Evolutionary conservation across 1,139 yeast species (phyloP).

Genomic region (Yarrowia galli): DNA sequence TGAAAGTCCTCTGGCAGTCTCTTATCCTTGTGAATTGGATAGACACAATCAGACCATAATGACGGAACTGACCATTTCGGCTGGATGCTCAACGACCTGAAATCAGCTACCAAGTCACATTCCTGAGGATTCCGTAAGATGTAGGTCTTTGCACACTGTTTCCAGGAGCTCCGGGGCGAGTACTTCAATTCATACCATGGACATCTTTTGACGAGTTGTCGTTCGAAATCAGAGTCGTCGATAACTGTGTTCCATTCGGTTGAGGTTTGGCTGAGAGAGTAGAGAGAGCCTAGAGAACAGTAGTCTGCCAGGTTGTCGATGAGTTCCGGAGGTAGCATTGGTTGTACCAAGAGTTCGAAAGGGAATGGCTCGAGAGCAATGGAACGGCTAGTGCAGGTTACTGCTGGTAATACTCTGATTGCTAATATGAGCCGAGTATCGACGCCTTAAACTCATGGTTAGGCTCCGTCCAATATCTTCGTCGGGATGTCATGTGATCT

Average conservation of each 20-base stretch:
- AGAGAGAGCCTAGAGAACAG: constrained; percentile 14
- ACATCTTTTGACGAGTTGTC: neutral
- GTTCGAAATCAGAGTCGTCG: constrained; percentile 10
- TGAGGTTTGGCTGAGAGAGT: constrained; percentile 16
- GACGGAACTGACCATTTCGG: constrained; percentile 16
- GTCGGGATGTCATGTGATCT: neutral
- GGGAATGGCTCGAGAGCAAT: too few relatives aligned
- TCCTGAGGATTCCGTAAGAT: neutral
- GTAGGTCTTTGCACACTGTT: constrained; percentile 20
- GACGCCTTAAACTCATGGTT: constrained; percentile 28
- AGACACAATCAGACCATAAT: constrained; percentile 9
- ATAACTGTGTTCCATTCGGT: constrained; percentile 1
- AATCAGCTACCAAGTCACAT: constrained; percentile 1
- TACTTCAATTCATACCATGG: constrained; percentile 12
- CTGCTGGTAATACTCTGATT: neutral
- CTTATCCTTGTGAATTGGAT: constrained; percentile 3
- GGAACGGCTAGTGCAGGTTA: neutral
- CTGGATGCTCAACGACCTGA: constrained; percentile 4
- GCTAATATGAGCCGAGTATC: constrained; percentile 6
- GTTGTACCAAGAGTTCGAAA: neutral
- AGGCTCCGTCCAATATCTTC: constrained; percentile 15
- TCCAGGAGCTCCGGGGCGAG: constrained; percentile 8
- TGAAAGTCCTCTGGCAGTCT: constrained; percentile 9
- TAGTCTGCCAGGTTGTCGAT: constrained; percentile 20
- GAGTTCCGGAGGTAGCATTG: constrained; percentile 25